These are phyloP conservation scores for Wickerhamomyces silvicola DNA, from an alignment of 805 yeast species.

Conservation along the genomic window DNA sequence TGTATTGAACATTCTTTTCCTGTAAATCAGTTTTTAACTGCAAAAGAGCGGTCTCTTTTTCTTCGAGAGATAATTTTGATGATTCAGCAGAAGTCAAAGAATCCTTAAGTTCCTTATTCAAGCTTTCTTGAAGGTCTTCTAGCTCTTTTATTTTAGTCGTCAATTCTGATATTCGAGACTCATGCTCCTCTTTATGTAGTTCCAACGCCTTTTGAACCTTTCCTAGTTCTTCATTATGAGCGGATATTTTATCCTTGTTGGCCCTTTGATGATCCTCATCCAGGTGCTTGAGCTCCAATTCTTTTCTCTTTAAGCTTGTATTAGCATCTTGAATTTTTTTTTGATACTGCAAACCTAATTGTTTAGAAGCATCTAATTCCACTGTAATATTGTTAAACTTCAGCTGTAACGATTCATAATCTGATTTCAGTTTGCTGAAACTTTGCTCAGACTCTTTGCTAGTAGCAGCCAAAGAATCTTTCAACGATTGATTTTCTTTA, in stretches of 20 bases:
- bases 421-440: conserved; percentile 1
- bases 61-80: background rate
- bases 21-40: background rate
- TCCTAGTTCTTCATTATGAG: conserved; percentile 5
- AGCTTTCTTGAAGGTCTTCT: conserved; percentile 1
- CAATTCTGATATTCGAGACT: conserved; percentile 2
- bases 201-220: conserved; percentile 3
- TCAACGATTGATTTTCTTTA: conserved; percentile 6
- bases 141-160: conserved; percentile 1
- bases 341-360: no score
- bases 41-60: background rate
- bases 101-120: conserved; percentile 2
- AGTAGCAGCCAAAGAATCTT: background rate
- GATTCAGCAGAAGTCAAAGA: no score
- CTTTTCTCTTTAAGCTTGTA: no score
- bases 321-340: no score
- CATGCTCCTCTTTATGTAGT: background rate
- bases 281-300: conserved; percentile 1
- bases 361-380: no score
- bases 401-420: conserved; percentile 5
- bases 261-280: conserved; percentile 1
- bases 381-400: no score
- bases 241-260: conserved; percentile 3
- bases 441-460: conserved; percentile 2
- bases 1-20: background rate